Evolutionary conservation across 176 grass and related monocot species (phyloP), one percentile per base, ranked within the genome.

Genomic region (Triticum aestivum): DNA sequence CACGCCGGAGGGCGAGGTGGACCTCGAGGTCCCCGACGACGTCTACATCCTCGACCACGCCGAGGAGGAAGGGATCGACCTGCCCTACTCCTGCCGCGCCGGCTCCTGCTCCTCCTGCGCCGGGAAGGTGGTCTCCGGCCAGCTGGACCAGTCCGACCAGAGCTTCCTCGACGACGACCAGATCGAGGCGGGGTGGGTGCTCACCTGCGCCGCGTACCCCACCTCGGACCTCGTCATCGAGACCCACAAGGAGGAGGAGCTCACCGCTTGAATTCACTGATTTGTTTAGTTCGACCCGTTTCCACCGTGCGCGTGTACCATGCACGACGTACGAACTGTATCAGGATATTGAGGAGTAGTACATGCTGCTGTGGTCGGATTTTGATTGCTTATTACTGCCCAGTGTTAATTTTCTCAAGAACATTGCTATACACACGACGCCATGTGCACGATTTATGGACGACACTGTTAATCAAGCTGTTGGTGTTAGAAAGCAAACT

Each of bases 191-290:
- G 89, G 96, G 0, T 98, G 59, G 75, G 93, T 95, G 56, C 91
- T 98, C 77, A 98, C 93, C 77, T 98, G 91, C 83, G 24, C 11
- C 44, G 96, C 96, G 13, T 94, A 93, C 91, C 91, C 96, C 5
- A 67, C 30, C 4, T 91, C 91, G 33, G 90, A 98, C 88, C 4
- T 98, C 39, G 93, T 95, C 88, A 94, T 98, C 81, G 69, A 92
- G 86, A 98, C 96, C 32, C 93, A 98, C 89, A 88, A 91, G 91
- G 93, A 98, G 93, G 96, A 93, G 5, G 93, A 94, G 73, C 88
- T 98, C 79, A 79, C 75, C 52, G 33, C n/a, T 33, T 87, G n/a
- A 77, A 7, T 39, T 8, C 2, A 6, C 32, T 21, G 6, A 24
- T 23, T 37, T 38, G 6, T 68, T 14, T 17, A 67, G 33, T 34